Base-by-base conservation (phyloP, 306 rosid species). In the Senna tora region DNA sequence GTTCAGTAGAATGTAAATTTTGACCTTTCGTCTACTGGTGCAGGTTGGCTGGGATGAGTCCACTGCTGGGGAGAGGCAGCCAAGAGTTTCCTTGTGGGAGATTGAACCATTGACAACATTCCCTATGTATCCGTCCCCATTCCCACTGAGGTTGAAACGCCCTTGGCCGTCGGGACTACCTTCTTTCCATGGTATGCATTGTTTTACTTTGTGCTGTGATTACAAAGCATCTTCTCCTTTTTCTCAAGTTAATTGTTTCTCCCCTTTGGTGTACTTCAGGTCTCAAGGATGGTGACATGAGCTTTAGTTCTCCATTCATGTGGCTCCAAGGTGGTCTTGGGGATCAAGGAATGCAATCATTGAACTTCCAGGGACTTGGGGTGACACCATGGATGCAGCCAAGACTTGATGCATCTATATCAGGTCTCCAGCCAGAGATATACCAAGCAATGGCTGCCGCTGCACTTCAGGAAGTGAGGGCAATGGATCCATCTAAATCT, bases 1-100 rank as follows among this genome's bases (percentile, higher is more conserved):
- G 38, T 52, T 52, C 38, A 52, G 56, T 61, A 22, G 65, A 65
- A 71, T 71, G 49, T 57, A 20, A 46, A 55, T 49, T 25, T 46
- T 69, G 25, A 71, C 58, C 78, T 71, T 58, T 41, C 8, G 38
- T 55, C 22, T 66, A 42, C 52, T 57, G 66, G 71, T 81, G 77
- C 79, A 92, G 97, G 97, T 92, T 77, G 97, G 97, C 49, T 92
- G 97, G 97, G 97, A 92, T 63, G 97, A 92, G 71, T 92, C 97
- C 49, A 87, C 97, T 2, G 90, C 97, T 32, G 97, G 97, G 62
- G 97, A 92, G 63, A 89, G 92, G 77, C 97, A 92, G 78, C 96
- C 97, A 52, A 92, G 97, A 79, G 96, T 92, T 32, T 89, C 97
- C 34, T 77, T 92, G 62, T 92, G 97, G 97, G 97, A 92, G 74